These are phyloP conservation scores for Tieghemostelium lacteum DNA, from an alignment of 78 protist genomes.

Conservation along the genomic window DNA sequence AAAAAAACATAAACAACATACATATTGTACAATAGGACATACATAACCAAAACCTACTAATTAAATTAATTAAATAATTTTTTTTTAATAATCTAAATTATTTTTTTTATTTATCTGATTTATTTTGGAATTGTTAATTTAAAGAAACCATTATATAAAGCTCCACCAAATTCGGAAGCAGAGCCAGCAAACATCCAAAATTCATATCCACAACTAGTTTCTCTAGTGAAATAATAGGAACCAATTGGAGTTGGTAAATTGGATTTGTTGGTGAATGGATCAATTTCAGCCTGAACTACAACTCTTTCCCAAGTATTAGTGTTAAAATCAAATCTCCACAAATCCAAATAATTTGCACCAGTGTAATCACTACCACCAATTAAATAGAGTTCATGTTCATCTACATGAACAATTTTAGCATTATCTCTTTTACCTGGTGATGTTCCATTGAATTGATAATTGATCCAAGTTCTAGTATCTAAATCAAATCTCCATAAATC, in stretches of 20 bases:
- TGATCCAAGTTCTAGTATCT: not conserved
- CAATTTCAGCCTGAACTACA: not conserved
- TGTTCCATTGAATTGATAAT: not conserved
- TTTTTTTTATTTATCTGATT: too few relatives aligned
- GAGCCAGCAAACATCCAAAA: slow-evolving; percentile 12
- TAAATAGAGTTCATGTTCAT: not conserved
- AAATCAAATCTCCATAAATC: slow-evolving; percentile 24
- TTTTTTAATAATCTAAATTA: too few relatives aligned
- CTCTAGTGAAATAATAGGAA: not conserved
- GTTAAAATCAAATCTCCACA: slow-evolving; percentile 30
- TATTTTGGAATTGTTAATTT: slow-evolving; percentile 17
- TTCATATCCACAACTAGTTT: not conserved
- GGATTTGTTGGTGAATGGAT: not conserved
- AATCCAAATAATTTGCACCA: slow-evolving; percentile 1
- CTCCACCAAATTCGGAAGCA: not conserved
- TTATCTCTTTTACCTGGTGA: slow-evolving; percentile 33
- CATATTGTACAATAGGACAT: too few relatives aligned
- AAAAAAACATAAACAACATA: too few relatives aligned
- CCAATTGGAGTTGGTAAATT: not conserved
- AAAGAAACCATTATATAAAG: slow-evolving; percentile 6
- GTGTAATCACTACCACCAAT: slow-evolving; percentile 24
- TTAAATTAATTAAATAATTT: too few relatives aligned
- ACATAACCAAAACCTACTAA: too few relatives aligned
- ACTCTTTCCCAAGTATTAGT: not conserved
- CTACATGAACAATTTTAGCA: not conserved